Evolutionary conservation across 169 alveolate species (phyloP).

Genomic region (Plasmodium malariae): DNA sequence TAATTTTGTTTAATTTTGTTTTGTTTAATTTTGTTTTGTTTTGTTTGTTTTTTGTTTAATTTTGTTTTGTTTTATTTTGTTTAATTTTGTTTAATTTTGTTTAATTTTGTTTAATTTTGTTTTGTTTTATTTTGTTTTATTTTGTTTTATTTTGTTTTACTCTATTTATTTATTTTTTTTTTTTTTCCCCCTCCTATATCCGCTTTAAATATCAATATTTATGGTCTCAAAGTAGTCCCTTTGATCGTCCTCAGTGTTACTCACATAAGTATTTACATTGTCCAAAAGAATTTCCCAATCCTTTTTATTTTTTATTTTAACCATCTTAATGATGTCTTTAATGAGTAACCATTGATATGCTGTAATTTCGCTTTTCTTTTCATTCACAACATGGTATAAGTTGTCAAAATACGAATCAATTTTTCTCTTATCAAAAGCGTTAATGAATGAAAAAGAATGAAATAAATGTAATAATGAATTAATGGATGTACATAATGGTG

Average conservation of each 20-base stretch:
- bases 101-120: too few species aligned
- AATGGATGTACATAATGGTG: constrained; percentile 7
- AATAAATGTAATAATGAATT: constrained; percentile 55
- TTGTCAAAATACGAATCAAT: constrained; percentile 56
- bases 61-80: too few species aligned
- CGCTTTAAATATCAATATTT: constrained; percentile 25
- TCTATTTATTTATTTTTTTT: neutral
- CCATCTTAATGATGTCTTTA: constrained; percentile 27
- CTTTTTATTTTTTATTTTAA: constrained; percentile 21
- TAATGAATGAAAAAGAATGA: constrained; percentile 27
- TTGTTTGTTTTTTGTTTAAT: too few species aligned
- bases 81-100: too few species aligned
- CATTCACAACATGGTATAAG: constrained; percentile 45
- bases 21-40: too few species aligned
- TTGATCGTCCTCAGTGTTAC: constrained; percentile 1
- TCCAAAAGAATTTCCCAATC: constrained; percentile 41
- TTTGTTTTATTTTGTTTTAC: neutral
- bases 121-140: too few species aligned
- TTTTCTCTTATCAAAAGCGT: constrained; percentile 31
- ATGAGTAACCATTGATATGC: constrained; percentile 75
- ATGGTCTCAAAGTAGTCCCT: constrained; percentile 51
- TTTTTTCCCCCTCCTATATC: neutral
- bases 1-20: too few species aligned
- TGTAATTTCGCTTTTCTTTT: constrained; percentile 61
- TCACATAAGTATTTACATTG: constrained; percentile 66